Percentiles rank a stretch among this genome's conserved stretches.
Conservation (phyloP, 805 yeast genomes). For the Wickerhamiella allomyrinae region DNA sequence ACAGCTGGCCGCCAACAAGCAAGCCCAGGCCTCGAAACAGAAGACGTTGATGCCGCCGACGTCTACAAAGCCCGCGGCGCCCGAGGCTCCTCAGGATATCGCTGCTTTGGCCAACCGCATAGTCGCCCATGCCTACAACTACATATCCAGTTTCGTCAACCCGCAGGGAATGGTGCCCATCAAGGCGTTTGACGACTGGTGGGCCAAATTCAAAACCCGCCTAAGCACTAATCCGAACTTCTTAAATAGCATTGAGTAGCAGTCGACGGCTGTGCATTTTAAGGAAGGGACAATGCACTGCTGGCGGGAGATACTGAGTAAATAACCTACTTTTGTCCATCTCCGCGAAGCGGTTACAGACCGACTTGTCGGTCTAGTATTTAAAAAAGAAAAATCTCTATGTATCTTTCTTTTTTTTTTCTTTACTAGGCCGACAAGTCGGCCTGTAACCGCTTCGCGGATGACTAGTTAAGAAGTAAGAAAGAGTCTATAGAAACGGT, state of each 20-base stretch:
- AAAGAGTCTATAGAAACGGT: neutral
- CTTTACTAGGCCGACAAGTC: too few species aligned
- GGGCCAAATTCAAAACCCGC: constrained; percentile 75
- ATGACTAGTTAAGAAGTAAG: too few species aligned
- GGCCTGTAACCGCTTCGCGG: too few species aligned
- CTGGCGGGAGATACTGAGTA: too few species aligned
- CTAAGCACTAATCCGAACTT: constrained; percentile 72
- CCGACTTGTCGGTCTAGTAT: too few species aligned
- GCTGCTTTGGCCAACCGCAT: constrained; percentile 71
- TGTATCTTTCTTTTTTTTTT: too few species aligned
- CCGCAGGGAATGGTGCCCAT: constrained; percentile 68
- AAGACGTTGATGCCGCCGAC: constrained; percentile 13
- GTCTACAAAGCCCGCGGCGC: constrained; percentile 13
- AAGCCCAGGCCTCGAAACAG: constrained; percentile 15
- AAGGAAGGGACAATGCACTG: too few species aligned
- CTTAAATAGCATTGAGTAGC: too few species aligned
- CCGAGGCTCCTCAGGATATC: constrained; percentile 30
- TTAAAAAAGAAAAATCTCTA: too few species aligned
- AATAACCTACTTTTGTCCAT: too few species aligned
- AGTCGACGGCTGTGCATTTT: too few species aligned
- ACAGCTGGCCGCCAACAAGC: constrained; percentile 35
- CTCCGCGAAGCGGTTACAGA: too few species aligned
- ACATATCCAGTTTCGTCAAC: constrained; percentile 75
- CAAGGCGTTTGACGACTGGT: constrained; percentile 80
- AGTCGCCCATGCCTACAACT: constrained; percentile 85